These are phyloP conservation scores for Abelmoschus esculentus DNA, from an alignment of 345 rosid genomes.

Conservation along the genomic window DNA sequence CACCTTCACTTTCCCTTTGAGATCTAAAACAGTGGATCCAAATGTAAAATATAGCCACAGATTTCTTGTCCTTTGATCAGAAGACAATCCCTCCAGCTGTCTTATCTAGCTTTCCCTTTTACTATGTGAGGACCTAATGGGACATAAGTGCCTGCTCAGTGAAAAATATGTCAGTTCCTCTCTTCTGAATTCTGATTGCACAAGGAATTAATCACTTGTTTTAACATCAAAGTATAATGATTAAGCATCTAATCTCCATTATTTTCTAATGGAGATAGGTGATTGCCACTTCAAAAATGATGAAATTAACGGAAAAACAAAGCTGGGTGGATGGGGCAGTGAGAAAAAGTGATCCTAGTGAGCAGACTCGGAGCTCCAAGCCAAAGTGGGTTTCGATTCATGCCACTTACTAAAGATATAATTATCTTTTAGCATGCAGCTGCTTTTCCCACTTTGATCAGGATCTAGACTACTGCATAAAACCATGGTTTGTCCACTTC, in stretches of 20 bases:
- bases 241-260: constrained; percentile 1
- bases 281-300: background rate
- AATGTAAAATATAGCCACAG: background rate
- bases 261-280: constrained; percentile 15
- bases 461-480: background rate
- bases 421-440: constrained; percentile 16
- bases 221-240: background rate
- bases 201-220: constrained; percentile 1
- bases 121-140: background rate
- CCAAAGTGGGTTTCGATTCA: constrained; percentile 11
- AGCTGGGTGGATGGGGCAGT: background rate
- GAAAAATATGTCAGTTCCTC: background rate
- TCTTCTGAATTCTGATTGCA: constrained; percentile 1
- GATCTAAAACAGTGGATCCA: too few relatives aligned
- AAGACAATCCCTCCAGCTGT: constrained; percentile 20
- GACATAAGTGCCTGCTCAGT: background rate
- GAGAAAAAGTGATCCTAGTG: constrained; percentile 1
- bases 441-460: constrained; percentile 15
- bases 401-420: constrained; percentile 6
- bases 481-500: background rate
- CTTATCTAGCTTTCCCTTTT: background rate
- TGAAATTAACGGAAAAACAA: background rate
- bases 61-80: constrained; percentile 9
- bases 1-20: background rate
- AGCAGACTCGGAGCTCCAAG: background rate